Evolutionary conservation across 371 early-diverging fungal genomes (phyloP).

Genomic region (Sporodiniella umbellata): DNA sequence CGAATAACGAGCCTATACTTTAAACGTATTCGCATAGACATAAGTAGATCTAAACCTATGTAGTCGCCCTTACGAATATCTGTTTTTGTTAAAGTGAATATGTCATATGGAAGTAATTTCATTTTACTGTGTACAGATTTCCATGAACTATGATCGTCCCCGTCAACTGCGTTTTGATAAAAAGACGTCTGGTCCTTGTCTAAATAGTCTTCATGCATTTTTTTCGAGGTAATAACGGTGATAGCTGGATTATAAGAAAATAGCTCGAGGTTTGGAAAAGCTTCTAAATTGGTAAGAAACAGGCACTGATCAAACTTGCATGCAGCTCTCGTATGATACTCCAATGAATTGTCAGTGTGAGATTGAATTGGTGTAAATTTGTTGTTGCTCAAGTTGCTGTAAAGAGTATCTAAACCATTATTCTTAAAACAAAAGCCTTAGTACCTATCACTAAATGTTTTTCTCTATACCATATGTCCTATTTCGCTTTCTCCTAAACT

Average conservation of each 20-base stretch:
- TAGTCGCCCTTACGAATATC: conserved; percentile 53
- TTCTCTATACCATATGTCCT: conserved; percentile 16
- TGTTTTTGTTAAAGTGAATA: too few species aligned
- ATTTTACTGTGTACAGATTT: conserved; percentile 28
- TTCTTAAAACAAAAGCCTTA: not conserved
- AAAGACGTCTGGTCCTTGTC: conserved; percentile 3
- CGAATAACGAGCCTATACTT: conserved; percentile 39
- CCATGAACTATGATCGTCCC: conserved; percentile 41
- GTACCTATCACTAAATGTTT: conserved; percentile 2
- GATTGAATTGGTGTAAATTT: conserved; percentile 3
- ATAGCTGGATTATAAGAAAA: conserved; percentile 52
- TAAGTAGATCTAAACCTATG: conserved; percentile 59
- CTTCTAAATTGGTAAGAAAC: conserved; percentile 52
- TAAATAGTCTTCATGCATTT: conserved; percentile 48
- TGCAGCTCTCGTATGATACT: conserved; percentile 30
- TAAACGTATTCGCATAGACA: conserved; percentile 49
- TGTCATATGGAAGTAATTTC: too few species aligned
- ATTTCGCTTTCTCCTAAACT: conserved; percentile 1
- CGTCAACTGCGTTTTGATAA: conserved; percentile 56
- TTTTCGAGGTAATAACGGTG: conserved; percentile 37
- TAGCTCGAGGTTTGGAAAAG: conserved; percentile 45
- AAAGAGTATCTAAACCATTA: conserved; percentile 35
- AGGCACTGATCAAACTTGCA: conserved; percentile 59
- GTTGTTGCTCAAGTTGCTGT: conserved; percentile 21
- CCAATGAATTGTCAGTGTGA: conserved; percentile 2